Evolutionary conservation across 2,329 filamentous ascomycete genomes (phyloP), one percentile per base, ranked within the genome.

Genomic region (Ceratocystis harringtonii): DNA sequence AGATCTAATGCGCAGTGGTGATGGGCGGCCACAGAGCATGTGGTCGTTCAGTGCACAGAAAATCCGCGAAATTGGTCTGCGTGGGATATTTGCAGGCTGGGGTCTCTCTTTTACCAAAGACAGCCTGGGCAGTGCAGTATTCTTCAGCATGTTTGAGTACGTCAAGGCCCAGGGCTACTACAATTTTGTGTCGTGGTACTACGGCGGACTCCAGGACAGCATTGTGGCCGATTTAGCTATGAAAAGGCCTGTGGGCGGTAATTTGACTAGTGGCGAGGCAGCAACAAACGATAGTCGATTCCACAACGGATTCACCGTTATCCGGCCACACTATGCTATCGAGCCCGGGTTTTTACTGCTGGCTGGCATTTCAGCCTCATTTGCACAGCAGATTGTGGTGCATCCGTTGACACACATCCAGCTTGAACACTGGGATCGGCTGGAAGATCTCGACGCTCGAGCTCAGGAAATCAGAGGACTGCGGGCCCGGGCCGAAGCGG

Each of bases 111-210:
- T 90, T 50, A 71, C 84, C 55, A 89, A 90, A 70, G 87, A 90
- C 71, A 83, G 84, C 32, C 73, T 88, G 5, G 87, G 87, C 12
- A 84, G 81, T 64, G 87, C 84, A 44, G 74, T 88, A 19, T 90
- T 90, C 78, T 92, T 92, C 74, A 83, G 81, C 70, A 83, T 82
- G 0, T 91, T 92, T 69, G 88, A 92, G 74, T 88, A 84, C 61
- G 77, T 90, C 71, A 91, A 91, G 72, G 85, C 84, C 10, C 88
- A 91, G 72, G 79, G 80, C 12, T 78, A 89, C 74, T 90, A 90
- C 73, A 77, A 77, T 57, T 91, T 88, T 71, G 82, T 91, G 41
- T 82, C 80, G 15, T 84, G 82, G 76, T 89, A 85, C 72, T 91
- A 91, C 69, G 83, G 84, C 32, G 80, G 79, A 0, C 73, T 84